Base-by-base conservation (phyloP, 139 green algal species). In the Auxenochlorella protothecoides region DNA sequence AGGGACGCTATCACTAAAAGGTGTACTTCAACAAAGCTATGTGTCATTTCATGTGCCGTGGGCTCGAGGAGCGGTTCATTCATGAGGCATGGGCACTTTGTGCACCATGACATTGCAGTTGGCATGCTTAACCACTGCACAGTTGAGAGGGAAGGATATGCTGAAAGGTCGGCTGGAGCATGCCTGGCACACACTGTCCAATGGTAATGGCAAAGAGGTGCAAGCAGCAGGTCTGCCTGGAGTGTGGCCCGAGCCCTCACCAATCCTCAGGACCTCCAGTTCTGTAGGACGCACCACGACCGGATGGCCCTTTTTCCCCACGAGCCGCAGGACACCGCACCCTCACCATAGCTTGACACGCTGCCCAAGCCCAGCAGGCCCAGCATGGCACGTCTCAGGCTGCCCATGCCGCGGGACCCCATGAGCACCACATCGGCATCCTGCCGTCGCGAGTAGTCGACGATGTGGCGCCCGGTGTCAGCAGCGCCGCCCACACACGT, bases 401-500 rank as follows among this genome's bases (percentile, higher is more conserved):
- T 74, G 14, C 81, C 77, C 63, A 87, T 71, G 6, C 83, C 81
- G 14, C 83, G 71, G 63, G 67, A 79, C 51, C 83, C 83, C 63
- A 88, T 59, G 63, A 85, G 75, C n/a, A 85, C 68, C 69, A 87
- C 65, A 69, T 86, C 83, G 5, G 77, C 81, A 3, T 63, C 66
- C 55, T 85, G 77, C 5, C 69, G 66, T 10, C 68, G 52, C 6
- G 70, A 68, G 55, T 70, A 83, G 9, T 83, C 80, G 3, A 15
- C 27, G 59, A 83, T 83, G 62, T 83, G 73, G 2, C 72, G 62
- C 14, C 69, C 77, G 52, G 75, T 71, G 66, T 83, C 73, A 5
- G 27, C 9, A 3, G 63, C 56, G 53, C 73, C 73, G 53, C 78
- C 78, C 8, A 65, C 59, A 12, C 78, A 83, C 0, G 57, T 71